A percentile compares a stretch with the other conserved stretches of the same genome.
phyloP scores from a whole-genome alignment of 2,329 filamentous ascomycete genomes.

The Scortechinia acanthostroma region DNA sequence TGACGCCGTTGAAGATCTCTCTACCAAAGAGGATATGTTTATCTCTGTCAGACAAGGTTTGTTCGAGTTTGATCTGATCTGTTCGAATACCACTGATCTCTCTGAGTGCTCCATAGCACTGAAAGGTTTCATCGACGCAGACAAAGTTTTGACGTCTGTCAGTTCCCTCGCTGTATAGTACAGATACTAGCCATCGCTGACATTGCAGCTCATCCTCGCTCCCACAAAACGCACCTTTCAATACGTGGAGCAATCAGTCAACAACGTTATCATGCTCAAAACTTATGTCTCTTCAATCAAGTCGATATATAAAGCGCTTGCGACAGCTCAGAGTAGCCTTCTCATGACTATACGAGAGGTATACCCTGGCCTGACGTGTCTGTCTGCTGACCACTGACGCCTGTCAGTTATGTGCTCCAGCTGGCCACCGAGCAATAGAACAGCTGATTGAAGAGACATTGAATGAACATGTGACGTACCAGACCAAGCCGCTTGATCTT shows the following conservation, averaged over 20 bases:
- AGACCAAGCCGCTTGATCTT: constrained; percentile 73
- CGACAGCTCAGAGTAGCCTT: constrained; percentile 54
- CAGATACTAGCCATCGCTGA: constrained; percentile 5
- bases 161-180: not conserved
- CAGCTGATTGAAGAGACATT: constrained; percentile 63
- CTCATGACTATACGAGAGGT: constrained; percentile 57
- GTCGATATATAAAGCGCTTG: constrained; percentile 62
- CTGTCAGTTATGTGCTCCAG: constrained; percentile 49
- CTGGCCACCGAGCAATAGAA: constrained; percentile 51
- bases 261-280: constrained; percentile 81
- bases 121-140: constrained; percentile 70
- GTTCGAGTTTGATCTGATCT: constrained; percentile 5
- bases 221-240: constrained; percentile 58
- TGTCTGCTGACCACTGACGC: constrained; percentile 8
- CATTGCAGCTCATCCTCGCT: constrained; percentile 65
- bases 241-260: constrained; percentile 73
- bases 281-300: constrained; percentile 67
- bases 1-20: constrained; percentile 77
- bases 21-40: constrained; percentile 79
- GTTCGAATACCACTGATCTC: not conserved
- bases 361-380: constrained; percentile 10
- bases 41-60: constrained; percentile 64
- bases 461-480: constrained; percentile 75
- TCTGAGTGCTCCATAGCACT: constrained; percentile 41
- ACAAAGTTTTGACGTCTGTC: constrained; percentile 72